Conservation (phyloP, 2,329 filamentous ascomycete species). For the Dactylellina drechsleri region DNA sequence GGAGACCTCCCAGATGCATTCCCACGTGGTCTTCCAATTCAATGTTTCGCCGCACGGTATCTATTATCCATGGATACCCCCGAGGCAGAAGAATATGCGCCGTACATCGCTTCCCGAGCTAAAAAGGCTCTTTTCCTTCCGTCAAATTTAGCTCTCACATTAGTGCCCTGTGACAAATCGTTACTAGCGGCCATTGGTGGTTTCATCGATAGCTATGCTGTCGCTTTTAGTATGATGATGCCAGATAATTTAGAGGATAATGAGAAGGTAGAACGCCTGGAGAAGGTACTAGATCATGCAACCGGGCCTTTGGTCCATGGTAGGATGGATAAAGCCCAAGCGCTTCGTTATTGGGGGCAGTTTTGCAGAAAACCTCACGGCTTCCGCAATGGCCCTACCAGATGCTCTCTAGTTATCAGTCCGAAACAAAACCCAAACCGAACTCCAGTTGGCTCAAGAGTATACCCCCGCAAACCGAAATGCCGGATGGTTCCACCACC, state of each 20-base stretch:
- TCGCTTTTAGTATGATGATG: slow-evolving; percentile 1
- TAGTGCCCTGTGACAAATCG: slow-evolving; percentile 1
- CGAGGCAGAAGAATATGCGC: not conserved
- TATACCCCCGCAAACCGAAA: not conserved
- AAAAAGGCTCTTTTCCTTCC: slow-evolving; percentile 1
- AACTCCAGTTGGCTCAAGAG: not conserved
- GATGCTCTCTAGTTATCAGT: not conserved
- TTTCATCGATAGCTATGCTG: slow-evolving; percentile 14
- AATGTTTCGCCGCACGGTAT: slow-evolving; percentile 4
- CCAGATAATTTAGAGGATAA: not conserved
- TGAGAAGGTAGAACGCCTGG: not conserved
- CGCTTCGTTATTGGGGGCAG: not conserved
- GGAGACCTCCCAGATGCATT: not conserved
- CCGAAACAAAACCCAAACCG: not conserved
- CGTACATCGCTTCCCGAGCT: slow-evolving; percentile 8
- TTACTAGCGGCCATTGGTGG: slow-evolving; percentile 3
- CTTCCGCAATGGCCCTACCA: not conserved
- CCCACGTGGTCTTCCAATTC: slow-evolving; percentile 24
- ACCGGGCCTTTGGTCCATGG: not conserved
- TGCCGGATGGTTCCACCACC: not conserved
- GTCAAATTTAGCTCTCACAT: not conserved
- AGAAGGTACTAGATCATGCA: not conserved
- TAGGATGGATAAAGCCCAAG: not conserved
- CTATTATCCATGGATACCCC: not conserved
- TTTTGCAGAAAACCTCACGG: not conserved